Evolutionary conservation across 352 stramenopile genomes (phyloP).

Genomic region (Globisporangium cylindrosporum): DNA sequence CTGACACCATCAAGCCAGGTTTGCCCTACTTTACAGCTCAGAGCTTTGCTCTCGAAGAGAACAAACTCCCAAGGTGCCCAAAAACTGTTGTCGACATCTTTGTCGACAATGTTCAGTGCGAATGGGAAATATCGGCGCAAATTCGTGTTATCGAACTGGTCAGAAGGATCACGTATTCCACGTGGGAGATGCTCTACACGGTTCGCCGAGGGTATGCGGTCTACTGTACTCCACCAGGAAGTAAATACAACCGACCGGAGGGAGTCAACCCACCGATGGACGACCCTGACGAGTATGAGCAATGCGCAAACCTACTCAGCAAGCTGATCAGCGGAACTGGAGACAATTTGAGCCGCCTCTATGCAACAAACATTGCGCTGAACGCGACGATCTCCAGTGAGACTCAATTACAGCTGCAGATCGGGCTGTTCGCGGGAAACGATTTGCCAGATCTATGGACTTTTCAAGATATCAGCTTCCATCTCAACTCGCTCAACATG

Average conservation of each 20-base stretch:
- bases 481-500: constrained; percentile 42
- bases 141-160: constrained; percentile 65
- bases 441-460: constrained; percentile 73
- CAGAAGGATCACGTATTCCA: constrained; percentile 58
- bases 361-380: constrained; percentile 45
- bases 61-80: constrained; percentile 31
- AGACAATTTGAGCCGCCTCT: constrained; percentile 59
- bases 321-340: constrained; percentile 64
- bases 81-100: constrained; percentile 73
- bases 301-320: constrained; percentile 30
- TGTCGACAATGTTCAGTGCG: constrained; percentile 35
- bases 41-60: constrained; percentile 71
- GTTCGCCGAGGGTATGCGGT: constrained; percentile 53
- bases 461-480: constrained; percentile 47
- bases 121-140: constrained; percentile 56
- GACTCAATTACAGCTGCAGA: constrained; percentile 30
- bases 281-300: constrained; percentile 41
- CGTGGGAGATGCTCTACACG: constrained; percentile 80
- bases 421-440: constrained; percentile 58
- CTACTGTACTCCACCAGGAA: constrained; percentile 43
- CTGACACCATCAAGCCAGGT: constrained; percentile 7
- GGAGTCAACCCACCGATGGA: constrained; percentile 56
- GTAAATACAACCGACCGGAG: constrained; percentile 55
- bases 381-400: constrained; percentile 30
- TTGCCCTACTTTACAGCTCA: constrained; percentile 46